Evolutionary conservation across 257 asterid species (phyloP).

Genomic region (Solanum bukasovii): DNA sequence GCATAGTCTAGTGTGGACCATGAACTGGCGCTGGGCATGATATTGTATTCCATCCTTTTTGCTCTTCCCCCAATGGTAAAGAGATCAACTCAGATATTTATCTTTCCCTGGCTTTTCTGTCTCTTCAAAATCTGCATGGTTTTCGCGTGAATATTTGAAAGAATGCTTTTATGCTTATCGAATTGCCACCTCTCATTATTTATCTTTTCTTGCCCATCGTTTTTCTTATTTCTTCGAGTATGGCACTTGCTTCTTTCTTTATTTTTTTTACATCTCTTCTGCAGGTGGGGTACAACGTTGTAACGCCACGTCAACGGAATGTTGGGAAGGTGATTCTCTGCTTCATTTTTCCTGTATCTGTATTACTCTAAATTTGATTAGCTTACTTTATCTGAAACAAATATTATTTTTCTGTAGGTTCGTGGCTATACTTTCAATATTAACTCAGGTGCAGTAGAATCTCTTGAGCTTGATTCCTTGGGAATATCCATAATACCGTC

Average conservation of each 20-base stretch:
- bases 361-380: neutral
- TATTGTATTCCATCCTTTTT: neutral
- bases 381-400: neutral
- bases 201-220: neutral
- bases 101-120: neutral
- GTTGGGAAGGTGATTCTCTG: constrained; percentile 44
- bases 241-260: neutral
- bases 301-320: constrained; percentile 29
- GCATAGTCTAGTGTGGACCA: neutral
- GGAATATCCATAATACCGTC: constrained; percentile 65
- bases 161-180: neutral
- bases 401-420: constrained; percentile 24
- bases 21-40: neutral
- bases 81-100: neutral
- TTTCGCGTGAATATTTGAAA: neutral
- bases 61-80: neutral
- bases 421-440: constrained; percentile 59
- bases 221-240: neutral
- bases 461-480: constrained; percentile 63
- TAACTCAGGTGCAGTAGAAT: constrained; percentile 45
- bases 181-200: neutral
- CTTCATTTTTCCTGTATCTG: neutral
- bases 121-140: neutral
- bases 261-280: constrained; percentile 8
- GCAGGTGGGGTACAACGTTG: constrained; percentile 61